These are phyloP conservation scores for Zelonia costaricensis DNA, from an alignment of 208 protist genomes.

Conservation along the genomic window DNA sequence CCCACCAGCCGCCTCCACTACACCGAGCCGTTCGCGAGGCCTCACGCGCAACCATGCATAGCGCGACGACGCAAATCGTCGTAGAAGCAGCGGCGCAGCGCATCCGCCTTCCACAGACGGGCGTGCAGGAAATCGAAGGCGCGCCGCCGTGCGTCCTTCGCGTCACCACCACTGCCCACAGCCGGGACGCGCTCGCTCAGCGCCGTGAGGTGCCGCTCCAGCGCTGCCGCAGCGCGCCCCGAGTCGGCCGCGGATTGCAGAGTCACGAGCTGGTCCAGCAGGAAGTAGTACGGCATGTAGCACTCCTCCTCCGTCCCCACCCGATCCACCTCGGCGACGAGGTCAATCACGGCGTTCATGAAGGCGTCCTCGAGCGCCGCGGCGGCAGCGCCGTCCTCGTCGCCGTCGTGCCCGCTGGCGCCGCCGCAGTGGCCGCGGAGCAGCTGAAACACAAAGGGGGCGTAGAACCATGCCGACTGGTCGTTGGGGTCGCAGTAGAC, in stretches of 20 bases:
- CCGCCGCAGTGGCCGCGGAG: conserved; percentile 2
- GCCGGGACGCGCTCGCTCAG: conserved; percentile 11
- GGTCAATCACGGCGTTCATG: conserved; percentile 40
- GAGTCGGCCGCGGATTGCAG: conserved; percentile 2
- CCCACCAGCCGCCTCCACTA: no score
- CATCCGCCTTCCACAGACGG: conserved; percentile 32
- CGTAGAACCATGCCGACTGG: conserved; percentile 90
- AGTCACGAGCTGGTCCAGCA: conserved; percentile 38
- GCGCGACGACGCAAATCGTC: conserved; percentile 23
- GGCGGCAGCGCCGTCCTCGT: conserved; percentile 1
- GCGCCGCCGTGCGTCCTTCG: neutral
- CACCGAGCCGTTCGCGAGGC: no score
- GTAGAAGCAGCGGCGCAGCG: conserved; percentile 37
- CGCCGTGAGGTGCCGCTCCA: conserved; percentile 1
- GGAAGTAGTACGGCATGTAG: conserved; percentile 58
- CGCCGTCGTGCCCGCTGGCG: no score
- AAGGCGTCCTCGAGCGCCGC: conserved; percentile 35
- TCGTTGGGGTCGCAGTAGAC: conserved; percentile 90
- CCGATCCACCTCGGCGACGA: conserved; percentile 50
- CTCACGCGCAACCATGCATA: neutral
- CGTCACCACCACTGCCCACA: neutral
- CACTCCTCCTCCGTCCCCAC: conserved; percentile 39
- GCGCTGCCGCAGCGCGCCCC: no score
- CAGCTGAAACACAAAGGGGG: conserved; percentile 49
- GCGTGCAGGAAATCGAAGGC: conserved; percentile 25